Conservation (phyloP, 108 stramenopile genomes). For the Nitzschia palea region DNA sequence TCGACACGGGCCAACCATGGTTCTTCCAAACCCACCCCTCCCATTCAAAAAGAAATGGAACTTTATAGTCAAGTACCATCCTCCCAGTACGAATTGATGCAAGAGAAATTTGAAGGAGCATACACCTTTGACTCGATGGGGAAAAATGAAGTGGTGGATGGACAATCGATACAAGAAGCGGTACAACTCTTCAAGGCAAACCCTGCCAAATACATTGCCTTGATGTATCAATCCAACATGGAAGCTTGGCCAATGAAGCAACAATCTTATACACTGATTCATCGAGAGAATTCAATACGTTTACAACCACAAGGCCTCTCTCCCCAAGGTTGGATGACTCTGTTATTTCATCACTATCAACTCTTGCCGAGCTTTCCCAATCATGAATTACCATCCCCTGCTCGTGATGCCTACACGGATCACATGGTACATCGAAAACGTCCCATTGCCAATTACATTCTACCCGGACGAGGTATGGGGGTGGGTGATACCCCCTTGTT, state of each 20-base stretch:
- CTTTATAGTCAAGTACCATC: not conserved
- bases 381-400: constrained; percentile 12
- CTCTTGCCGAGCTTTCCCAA: constrained; percentile 21
- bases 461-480: constrained; percentile 51
- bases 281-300: constrained; percentile 7
- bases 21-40: not conserved
- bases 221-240: constrained; percentile 32
- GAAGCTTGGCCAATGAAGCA: not conserved
- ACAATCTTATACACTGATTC: constrained; percentile 21
- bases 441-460: no score
- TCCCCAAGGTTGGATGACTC: constrained; percentile 14
- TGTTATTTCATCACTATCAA: constrained; percentile 17
- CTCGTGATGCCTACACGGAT: constrained; percentile 22
- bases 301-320: constrained; percentile 14
- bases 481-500: constrained; percentile 26
- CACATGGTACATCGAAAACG: constrained; percentile 12
- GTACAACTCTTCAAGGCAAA: constrained; percentile 21
- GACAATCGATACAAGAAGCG: constrained; percentile 14
- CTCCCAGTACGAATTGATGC: constrained; percentile 13
- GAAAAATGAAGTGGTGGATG: constrained; percentile 16
- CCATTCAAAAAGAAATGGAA: no score
- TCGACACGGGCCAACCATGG: not conserved
- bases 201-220: constrained; percentile 22
- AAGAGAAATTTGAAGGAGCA: constrained; percentile 17
- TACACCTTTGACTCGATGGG: constrained; percentile 18